Conservation (phyloP, 2,329 filamentous ascomycete species). For the Geosmithia flava region DNA sequence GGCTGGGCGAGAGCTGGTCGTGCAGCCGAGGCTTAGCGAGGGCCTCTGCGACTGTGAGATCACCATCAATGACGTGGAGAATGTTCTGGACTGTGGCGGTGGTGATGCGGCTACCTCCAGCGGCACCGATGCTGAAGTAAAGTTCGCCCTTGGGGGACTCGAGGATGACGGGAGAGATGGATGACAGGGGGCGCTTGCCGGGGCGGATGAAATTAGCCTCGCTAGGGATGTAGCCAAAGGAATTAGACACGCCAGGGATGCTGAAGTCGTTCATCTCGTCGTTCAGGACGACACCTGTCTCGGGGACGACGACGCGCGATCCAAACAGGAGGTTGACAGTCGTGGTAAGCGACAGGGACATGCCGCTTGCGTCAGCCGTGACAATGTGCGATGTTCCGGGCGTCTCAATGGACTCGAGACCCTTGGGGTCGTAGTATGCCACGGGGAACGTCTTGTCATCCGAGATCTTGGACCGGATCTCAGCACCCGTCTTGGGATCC, state of each 20-base stretch:
- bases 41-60: conserved; percentile 47
- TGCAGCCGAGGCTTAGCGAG: conserved; percentile 62
- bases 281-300: conserved; percentile 68
- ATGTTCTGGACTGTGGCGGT: conserved; percentile 70
- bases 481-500: conserved; percentile 44
- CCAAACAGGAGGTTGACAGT: conserved; percentile 77
- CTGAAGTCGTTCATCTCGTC: conserved; percentile 61
- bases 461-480: conserved; percentile 32
- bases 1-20: conserved; percentile 67
- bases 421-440: conserved; percentile 29
- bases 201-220: conserved; percentile 65
- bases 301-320: conserved; percentile 61
- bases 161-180: conserved; percentile 66
- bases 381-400: conserved; percentile 59
- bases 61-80: conserved; percentile 59
- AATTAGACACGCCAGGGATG: conserved; percentile 57
- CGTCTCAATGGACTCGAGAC: conserved; percentile 40
- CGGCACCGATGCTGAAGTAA: conserved; percentile 62
- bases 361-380: conserved; percentile 53
- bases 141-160: conserved; percentile 56
- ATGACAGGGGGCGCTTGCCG: conserved; percentile 66
- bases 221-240: conserved; percentile 66
- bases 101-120: conserved; percentile 76
- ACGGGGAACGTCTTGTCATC: conserved; percentile 24
- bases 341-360: conserved; percentile 67